phyloP scores from a whole-genome alignment of 306 rosid species.

The apple (Malus domestica) region ASM211411v1 NC_041796.1:30482501-30483000 shows the following conservation, averaged over 20 bases:
- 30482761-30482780: neutral
- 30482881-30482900: neutral
- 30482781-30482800: neutral
- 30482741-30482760: neutral
- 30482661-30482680: neutral
- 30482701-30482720: neutral
- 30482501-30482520: no score
- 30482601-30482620: neutral
- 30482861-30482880: neutral
- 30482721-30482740: no score
- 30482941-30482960: constrained; percentile 45
- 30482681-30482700: neutral
- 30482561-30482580: neutral
- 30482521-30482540: no score
- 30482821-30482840: neutral
- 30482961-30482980: constrained; percentile 62
- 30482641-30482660: neutral
- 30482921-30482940: constrained; percentile 9
- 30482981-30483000: constrained; percentile 38
- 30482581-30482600: neutral
- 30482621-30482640: neutral
- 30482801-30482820: neutral
- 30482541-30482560: neutral
- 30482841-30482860: neutral
- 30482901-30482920: neutral